Percentiles rank a stretch among this genome's conserved stretches.
Conservation (phyloP, 805 yeast genomes). For the Kuraishia borneana region DNA sequence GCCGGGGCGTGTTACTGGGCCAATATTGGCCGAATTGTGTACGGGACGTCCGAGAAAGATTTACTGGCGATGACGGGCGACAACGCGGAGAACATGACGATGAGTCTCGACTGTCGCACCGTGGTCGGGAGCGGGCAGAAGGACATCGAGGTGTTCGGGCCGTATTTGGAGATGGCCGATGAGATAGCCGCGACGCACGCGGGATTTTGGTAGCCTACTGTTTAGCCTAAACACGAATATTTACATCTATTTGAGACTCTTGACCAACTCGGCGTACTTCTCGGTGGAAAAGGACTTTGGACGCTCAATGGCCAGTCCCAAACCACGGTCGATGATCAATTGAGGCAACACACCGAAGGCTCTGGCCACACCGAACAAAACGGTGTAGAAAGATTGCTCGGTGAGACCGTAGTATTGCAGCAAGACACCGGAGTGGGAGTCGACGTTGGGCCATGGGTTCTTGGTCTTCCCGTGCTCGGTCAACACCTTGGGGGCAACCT, state of each 20-base stretch:
- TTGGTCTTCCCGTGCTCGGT: conserved; percentile 82
- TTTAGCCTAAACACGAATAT: too few relatives aligned
- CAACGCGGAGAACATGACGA: conserved; percentile 16
- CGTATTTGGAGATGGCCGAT: conserved; percentile 10
- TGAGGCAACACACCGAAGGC: conserved; percentile 83
- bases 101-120: conserved; percentile 10
- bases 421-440: conserved; percentile 78
- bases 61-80: conserved; percentile 14
- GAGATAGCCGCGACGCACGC: conserved; percentile 13
- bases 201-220: conserved; percentile 14
- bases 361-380: conserved; percentile 77
- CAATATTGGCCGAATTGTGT: conserved; percentile 16
- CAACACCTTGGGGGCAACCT: conserved; percentile 74
- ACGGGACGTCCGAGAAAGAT: conserved; percentile 11
- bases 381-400: conserved; percentile 77
- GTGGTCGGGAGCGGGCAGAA: conserved; percentile 15
- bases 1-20: conserved; percentile 18
- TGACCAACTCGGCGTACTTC: conserved; percentile 77
- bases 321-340: conserved; percentile 74
- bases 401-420: conserved; percentile 79
- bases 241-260: conserved; percentile 14
- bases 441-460: conserved; percentile 92
- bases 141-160: conserved; percentile 15
- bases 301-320: conserved; percentile 77
- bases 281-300: conserved; percentile 92